phyloP scores from a whole-genome alignment of 164 flowering plant genomes.

The Macadamia integrifolia region DNA sequence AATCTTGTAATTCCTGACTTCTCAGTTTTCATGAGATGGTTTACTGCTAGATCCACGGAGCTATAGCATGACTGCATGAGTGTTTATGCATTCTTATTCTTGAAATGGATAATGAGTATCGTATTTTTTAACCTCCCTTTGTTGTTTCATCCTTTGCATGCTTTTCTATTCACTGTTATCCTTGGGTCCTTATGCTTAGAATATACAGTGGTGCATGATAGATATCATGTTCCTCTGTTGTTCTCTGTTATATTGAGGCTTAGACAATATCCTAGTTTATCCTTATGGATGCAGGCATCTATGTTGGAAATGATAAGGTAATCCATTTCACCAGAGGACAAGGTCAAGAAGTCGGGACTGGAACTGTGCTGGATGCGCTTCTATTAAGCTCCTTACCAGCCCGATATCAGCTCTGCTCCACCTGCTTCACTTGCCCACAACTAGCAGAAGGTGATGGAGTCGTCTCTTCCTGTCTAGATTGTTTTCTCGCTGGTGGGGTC shows the following conservation, averaged over 20 bases:
- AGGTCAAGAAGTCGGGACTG: conserved; percentile 71
- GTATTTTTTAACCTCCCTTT: too few relatives aligned
- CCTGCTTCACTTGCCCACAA: conserved; percentile 40
- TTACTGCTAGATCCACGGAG: too few relatives aligned
- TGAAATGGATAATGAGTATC: too few relatives aligned
- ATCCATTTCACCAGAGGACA: conserved; percentile 59
- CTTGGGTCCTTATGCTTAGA: neutral
- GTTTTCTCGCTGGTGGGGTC: conserved; percentile 69
- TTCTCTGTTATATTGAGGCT: too few relatives aligned
- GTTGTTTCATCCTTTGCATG: too few relatives aligned
- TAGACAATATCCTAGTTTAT: neutral
- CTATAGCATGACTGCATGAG: too few relatives aligned
- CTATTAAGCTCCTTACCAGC: conserved; percentile 25
- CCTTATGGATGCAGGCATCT: conserved; percentile 33
- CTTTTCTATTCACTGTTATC: neutral
- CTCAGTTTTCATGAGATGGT: too few relatives aligned
- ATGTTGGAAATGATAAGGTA: conserved; percentile 55
- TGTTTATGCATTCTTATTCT: too few relatives aligned
- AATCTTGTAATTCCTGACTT: too few relatives aligned
- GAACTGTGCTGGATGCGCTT: conserved; percentile 52
- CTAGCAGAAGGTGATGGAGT: conserved; percentile 43
- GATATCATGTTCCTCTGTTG: too few relatives aligned
- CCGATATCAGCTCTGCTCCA: conserved; percentile 23
- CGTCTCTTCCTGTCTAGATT: conserved; percentile 53
- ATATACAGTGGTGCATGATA: too few relatives aligned